These are phyloP conservation scores for Bonia amplexicaulis DNA, from an alignment of 176 grass and related monocot species.

Conservation along the genomic window DNA sequence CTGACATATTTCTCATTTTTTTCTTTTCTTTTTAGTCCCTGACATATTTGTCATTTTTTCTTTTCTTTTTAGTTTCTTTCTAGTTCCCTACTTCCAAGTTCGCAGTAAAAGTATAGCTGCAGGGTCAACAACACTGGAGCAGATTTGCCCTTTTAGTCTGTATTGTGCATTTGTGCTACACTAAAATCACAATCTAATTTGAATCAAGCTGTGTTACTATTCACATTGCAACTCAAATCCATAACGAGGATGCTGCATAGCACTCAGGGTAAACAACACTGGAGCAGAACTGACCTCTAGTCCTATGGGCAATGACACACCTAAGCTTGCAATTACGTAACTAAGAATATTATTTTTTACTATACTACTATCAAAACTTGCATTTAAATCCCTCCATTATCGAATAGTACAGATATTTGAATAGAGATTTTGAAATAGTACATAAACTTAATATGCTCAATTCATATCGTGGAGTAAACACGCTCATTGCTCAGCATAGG, in stretches of 20 bases:
- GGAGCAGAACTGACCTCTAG: background rate
- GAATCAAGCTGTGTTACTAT: background rate
- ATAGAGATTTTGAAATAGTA: background rate
- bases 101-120: background rate
- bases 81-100: background rate
- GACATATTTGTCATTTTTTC: too few relatives aligned
- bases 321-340: background rate
- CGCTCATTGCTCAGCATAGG: background rate
- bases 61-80: background rate
- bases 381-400: background rate
- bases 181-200: background rate
- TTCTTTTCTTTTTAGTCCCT: too few relatives aligned
- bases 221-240: background rate
- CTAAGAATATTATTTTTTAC: background rate
- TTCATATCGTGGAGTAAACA: background rate
- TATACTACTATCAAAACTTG: background rate
- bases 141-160: background rate
- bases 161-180: background rate
- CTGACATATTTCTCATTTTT: too few relatives aligned
- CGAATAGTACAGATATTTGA: background rate
- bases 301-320: background rate
- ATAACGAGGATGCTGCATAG: background rate
- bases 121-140: background rate
- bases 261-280: background rate
- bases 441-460: background rate